Evolutionary conservation across 768 basidiomycete species (phyloP).

Genomic region (Zangia roseola): DNA sequence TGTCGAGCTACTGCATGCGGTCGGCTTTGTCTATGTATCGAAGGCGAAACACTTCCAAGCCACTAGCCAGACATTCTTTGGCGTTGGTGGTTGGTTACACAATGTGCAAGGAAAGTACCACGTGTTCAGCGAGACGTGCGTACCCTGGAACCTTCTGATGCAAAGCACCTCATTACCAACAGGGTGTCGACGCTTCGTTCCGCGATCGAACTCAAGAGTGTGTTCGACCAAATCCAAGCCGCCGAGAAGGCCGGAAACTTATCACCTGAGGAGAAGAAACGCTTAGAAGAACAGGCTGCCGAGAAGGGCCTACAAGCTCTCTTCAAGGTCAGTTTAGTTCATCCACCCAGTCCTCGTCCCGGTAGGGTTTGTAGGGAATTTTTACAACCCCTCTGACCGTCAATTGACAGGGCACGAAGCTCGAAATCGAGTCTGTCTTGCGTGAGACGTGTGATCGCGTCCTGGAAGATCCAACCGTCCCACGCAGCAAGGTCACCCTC

Average conservation of each 20-base stretch:
- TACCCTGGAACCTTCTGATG: constrained; percentile 9
- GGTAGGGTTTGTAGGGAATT: no score
- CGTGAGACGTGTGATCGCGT: constrained; percentile 87
- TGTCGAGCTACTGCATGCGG: constrained; percentile 77
- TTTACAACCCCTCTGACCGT: no score
- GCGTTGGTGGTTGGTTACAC: constrained; percentile 91
- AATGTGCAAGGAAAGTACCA: constrained; percentile 92
- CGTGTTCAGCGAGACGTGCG: constrained; percentile 90
- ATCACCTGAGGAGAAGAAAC: constrained; percentile 72
- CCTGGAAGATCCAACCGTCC: constrained; percentile 54
- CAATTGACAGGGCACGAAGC: constrained; percentile 70
- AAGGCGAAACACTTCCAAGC: constrained; percentile 86
- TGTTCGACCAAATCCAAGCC: constrained; percentile 90
- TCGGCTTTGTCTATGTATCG: constrained; percentile 81
- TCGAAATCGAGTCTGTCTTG: constrained; percentile 86
- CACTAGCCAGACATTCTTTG: constrained; percentile 63
- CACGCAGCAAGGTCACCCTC: constrained; percentile 58
- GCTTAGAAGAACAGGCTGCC: constrained; percentile 87
- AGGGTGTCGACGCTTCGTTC: constrained; percentile 84
- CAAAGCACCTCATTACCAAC: constrained; percentile 2
- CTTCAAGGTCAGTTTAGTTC: constrained; percentile 62
- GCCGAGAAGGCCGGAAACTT: constrained; percentile 85
- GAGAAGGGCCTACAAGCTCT: constrained; percentile 90
- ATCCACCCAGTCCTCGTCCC: not conserved
- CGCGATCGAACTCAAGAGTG: constrained; percentile 84